Conservation (phyloP, 2,329 filamentous ascomycete genomes). For the Zopfia rhizophila region DNA sequence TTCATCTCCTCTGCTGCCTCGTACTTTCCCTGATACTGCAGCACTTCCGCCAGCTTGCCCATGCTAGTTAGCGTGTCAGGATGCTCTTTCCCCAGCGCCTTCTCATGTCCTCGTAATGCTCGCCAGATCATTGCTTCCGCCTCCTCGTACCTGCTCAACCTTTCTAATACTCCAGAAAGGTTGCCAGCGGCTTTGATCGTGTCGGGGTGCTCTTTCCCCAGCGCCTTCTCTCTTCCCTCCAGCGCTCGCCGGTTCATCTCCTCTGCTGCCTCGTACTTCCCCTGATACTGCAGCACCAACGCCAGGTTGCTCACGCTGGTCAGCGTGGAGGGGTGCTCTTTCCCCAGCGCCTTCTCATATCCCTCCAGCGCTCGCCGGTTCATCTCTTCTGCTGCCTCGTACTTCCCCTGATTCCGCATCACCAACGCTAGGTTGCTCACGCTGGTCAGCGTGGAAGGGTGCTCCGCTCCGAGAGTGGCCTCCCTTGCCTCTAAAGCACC, state of each 20-base stretch:
- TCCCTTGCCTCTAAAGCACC: no score
- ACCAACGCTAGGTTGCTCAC: no score
- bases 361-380: slow-evolving; percentile 3
- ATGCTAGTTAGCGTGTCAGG: slow-evolving; percentile 10
- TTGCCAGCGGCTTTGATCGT: neutral
- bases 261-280: slow-evolving; percentile 1
- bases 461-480: no score
- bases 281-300: no score
- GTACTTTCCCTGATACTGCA: slow-evolving; percentile 22
- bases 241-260: slow-evolving; percentile 5
- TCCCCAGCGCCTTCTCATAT: neutral
- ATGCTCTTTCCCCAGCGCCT: slow-evolving; percentile 16
- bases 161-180: no score
- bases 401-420: no score
- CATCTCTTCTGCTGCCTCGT: slow-evolving; percentile 1
- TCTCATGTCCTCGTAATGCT: no score
- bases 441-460: no score
- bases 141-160: no score
- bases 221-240: slow-evolving; percentile 1
- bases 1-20: slow-evolving; percentile 2
- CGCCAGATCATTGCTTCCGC: no score
- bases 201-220: slow-evolving; percentile 12
- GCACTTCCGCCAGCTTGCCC: slow-evolving; percentile 22
- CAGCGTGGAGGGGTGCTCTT: no score
- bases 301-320: no score